Conservation (phyloP, 2,329 filamentous ascomycete genomes). For the Fusarium sp. region DNA sequence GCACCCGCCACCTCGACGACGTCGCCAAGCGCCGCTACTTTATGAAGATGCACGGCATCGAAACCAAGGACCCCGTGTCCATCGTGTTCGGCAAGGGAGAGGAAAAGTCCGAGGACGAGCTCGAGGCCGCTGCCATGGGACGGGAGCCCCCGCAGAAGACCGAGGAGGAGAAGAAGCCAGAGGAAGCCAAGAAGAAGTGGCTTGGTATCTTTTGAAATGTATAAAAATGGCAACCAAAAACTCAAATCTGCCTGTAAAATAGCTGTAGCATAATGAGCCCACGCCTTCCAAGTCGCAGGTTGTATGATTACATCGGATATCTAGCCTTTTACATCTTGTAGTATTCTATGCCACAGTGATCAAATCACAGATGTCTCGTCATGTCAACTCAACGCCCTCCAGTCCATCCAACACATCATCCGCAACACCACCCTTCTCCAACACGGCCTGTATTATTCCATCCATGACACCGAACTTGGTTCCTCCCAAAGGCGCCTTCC, state of each 20-base stretch:
- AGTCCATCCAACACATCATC: conserved; percentile 88
- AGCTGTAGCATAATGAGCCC: conserved; percentile 30
- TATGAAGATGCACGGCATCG: conserved; percentile 85
- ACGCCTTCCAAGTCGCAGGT: conserved; percentile 19
- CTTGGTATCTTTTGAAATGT: conserved; percentile 78
- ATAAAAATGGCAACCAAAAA: conserved; percentile 15
- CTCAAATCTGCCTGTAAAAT: conserved; percentile 30
- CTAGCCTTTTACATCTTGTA: conserved; percentile 10
- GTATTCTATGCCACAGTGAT: conserved; percentile 8
- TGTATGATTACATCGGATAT: conserved; percentile 37
- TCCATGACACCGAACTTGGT: conserved; percentile 80
- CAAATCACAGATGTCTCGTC: background rate
- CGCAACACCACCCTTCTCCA: conserved; percentile 83
- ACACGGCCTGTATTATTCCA: conserved; percentile 79
- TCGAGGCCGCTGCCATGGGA: conserved; percentile 52
- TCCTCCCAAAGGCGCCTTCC: conserved; percentile 87
- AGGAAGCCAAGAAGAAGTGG: conserved; percentile 76
- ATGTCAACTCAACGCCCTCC: conserved; percentile 78
- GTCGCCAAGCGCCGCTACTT: conserved; percentile 88
- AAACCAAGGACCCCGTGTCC: conserved; percentile 68
- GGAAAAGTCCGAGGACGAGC: conserved; percentile 51
- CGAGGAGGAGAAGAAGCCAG: conserved; percentile 45
- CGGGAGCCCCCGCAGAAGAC: conserved; percentile 48
- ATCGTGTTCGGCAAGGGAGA: conserved; percentile 56
- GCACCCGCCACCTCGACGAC: conserved; percentile 82